A percentile compares a stretch with the other conserved stretches of the same genome.
Conservation (phyloP, 2,329 filamentous ascomycete species). For the Sodiomyces alkalinus region DNA sequence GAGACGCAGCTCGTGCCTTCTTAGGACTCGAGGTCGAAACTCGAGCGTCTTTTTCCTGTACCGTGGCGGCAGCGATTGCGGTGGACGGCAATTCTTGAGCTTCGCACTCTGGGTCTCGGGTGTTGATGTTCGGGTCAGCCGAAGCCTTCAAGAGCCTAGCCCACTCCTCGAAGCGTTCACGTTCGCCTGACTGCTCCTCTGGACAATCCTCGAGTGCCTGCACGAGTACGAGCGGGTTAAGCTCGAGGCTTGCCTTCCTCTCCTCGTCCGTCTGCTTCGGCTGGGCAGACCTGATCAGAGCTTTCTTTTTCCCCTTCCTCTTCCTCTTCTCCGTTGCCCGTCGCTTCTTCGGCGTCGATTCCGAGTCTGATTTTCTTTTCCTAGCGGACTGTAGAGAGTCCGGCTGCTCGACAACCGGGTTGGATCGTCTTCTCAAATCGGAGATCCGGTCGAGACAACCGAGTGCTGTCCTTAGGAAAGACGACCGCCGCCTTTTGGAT, state of each 20-base stretch:
- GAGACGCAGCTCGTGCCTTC: too few species aligned
- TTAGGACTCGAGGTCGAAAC: too few species aligned
- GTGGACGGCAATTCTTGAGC: too few species aligned
- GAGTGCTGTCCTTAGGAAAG: not conserved
- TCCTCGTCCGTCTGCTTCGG: not conserved
- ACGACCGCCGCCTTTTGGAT: too few species aligned
- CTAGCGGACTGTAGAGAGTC: not conserved
- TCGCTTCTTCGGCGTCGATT: too few species aligned
- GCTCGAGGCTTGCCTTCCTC: not conserved
- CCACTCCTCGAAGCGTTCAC: not conserved
- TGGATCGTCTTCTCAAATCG: not conserved
- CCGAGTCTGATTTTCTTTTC: too few species aligned
- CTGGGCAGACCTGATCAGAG: too few species aligned
- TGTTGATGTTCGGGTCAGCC: conserved; percentile 1
- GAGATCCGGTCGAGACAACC: not conserved
- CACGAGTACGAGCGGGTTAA: not conserved
- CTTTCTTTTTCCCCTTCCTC: too few species aligned
- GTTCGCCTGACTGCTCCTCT: too few species aligned
- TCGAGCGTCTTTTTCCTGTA: too few species aligned
- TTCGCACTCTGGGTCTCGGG: not conserved
- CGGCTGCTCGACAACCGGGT: not conserved
- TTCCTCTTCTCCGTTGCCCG: too few species aligned
- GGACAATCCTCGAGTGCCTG: not conserved
- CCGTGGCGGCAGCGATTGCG: too few species aligned
- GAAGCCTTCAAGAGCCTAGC: not conserved